Percentiles rank a stretch among this genome's conserved stretches.
Conservation (phyloP, 2,329 filamentous ascomycete species). For the Leptographium galeiforme region DNA sequence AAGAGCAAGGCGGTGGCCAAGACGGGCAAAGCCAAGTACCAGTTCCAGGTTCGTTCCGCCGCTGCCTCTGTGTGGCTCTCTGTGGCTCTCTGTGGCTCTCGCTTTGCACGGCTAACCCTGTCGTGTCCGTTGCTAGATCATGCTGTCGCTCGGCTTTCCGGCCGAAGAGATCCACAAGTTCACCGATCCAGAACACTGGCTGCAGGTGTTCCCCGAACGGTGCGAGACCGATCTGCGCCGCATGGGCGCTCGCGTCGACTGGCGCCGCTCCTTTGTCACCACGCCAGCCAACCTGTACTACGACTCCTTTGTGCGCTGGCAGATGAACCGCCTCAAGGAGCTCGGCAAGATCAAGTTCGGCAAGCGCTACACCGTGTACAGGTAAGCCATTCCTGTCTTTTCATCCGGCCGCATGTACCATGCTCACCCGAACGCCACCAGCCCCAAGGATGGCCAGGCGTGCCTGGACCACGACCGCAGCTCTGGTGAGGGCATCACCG, state of each 20-base stretch:
- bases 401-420: slow-evolving; percentile 41
- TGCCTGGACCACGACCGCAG: slow-evolving; percentile 80
- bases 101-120: no score
- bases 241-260: slow-evolving; percentile 81
- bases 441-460: slow-evolving; percentile 71
- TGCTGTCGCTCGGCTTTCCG: slow-evolving; percentile 77
- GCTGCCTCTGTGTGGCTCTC: no score
- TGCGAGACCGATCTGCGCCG: slow-evolving; percentile 67
- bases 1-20: slow-evolving; percentile 89
- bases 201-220: slow-evolving; percentile 74
- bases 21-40: slow-evolving; percentile 86
- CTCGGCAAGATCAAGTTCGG: slow-evolving; percentile 87
- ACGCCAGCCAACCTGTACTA: slow-evolving; percentile 96
- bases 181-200: slow-evolving; percentile 66
- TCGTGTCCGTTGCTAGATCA: slow-evolving; percentile 48
- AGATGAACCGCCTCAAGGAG: slow-evolving; percentile 86
- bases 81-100: no score
- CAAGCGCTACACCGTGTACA: slow-evolving; percentile 30
- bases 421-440: slow-evolving; percentile 34
- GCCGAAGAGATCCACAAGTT: slow-evolving; percentile 85
- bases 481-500: slow-evolving; percentile 66
- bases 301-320: slow-evolving; percentile 90
- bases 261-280: slow-evolving; percentile 84
- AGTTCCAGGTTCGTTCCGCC: slow-evolving; percentile 46
- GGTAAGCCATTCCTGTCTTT: background rate